Conservation (phyloP, 139 green algal genomes). For the Chlamydomonas incerta region DNA sequence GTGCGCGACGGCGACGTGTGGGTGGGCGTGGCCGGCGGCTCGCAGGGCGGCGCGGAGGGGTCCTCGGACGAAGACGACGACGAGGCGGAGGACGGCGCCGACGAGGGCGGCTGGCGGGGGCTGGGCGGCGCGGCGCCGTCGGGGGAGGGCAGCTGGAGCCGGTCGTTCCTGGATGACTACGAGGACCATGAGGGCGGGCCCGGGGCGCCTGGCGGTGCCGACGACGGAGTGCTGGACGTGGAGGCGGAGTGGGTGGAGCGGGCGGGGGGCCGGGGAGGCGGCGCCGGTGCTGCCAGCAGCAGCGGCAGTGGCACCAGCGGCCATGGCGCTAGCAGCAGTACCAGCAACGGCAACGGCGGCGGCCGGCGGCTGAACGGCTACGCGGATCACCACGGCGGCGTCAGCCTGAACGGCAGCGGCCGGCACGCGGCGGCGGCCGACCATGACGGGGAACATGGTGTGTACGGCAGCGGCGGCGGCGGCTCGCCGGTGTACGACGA, state of each 20-base stretch:
- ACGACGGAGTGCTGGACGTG: neutral
- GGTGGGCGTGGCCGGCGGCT: too few relatives aligned
- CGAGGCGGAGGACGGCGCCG: too few relatives aligned
- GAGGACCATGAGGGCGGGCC: neutral
- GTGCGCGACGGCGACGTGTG: too few relatives aligned
- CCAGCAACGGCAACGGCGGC: neutral
- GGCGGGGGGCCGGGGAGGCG: too few relatives aligned
- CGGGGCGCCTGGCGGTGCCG: neutral
- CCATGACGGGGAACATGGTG: neutral
- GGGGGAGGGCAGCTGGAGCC: too few relatives aligned
- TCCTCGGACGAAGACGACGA: neutral
- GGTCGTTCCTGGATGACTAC: neutral
- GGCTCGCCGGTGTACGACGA: neutral
- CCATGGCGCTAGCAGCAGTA: neutral
- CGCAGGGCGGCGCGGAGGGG: neutral
- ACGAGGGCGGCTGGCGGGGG: too few relatives aligned
- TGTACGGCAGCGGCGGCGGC: neutral
- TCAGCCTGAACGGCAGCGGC: neutral
- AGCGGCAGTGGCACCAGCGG: too few relatives aligned
- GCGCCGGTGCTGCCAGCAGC: too few relatives aligned
- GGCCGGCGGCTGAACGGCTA: too few relatives aligned
- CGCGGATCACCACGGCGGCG: too few relatives aligned
- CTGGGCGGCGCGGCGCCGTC: too few relatives aligned
- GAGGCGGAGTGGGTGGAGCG: neutral
- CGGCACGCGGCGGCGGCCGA: neutral